Evolutionary conservation across 257 asterid species (phyloP).

Genomic region (Solanum ossicruentum): DNA sequence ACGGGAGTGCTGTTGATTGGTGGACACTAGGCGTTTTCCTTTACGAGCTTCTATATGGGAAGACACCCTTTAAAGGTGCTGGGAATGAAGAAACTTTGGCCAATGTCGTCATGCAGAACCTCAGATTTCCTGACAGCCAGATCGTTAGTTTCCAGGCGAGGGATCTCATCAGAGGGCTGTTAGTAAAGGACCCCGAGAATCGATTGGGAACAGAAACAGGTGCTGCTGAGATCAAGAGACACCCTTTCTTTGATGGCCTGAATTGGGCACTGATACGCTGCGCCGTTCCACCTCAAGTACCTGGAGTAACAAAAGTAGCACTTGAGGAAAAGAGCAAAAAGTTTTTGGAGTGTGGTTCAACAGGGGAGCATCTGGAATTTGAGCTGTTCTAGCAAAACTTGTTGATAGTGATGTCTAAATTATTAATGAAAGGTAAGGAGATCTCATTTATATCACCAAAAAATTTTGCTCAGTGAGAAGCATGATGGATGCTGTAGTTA

Average conservation of each 20-base stretch:
- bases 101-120: constrained; percentile 40
- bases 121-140: constrained; percentile 47
- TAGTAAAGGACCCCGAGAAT: constrained; percentile 52
- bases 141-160: constrained; percentile 56
- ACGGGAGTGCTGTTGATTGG: constrained; percentile 79
- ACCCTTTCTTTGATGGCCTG: constrained; percentile 55
- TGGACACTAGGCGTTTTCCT: constrained; percentile 65
- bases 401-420: neutral
- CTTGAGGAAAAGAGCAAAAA: constrained; percentile 11
- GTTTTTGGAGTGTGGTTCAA: neutral
- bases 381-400: neutral
- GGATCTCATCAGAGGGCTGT: constrained; percentile 48
- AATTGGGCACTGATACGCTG: constrained; percentile 71
- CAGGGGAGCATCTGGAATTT: neutral
- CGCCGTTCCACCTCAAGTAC: constrained; percentile 49
- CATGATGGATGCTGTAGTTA: neutral
- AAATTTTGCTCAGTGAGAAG: neutral
- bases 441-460: neutral
- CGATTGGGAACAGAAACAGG: constrained; percentile 54
- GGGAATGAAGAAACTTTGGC: constrained; percentile 51
- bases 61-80: constrained; percentile 56
- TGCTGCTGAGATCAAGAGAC: constrained; percentile 64
- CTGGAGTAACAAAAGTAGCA: constrained; percentile 14
- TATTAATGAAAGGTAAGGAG: neutral
- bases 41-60: constrained; percentile 57